Percentiles rank a stretch among this genome's conserved stretches.
Conservation (phyloP, 2,329 filamentous ascomycete genomes). For the Colletotrichum limetticola region DNA sequence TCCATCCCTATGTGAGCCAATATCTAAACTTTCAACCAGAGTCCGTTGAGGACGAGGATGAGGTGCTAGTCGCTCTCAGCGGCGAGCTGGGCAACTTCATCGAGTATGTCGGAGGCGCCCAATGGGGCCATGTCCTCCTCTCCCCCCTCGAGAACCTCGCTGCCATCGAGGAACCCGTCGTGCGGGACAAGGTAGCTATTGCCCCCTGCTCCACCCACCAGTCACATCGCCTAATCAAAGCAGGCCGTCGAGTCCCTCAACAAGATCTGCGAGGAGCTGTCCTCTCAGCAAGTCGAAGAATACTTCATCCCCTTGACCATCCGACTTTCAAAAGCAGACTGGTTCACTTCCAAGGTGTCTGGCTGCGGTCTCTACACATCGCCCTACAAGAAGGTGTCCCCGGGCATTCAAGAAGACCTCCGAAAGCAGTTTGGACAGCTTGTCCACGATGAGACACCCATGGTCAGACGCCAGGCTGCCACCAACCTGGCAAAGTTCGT, state of each 20-base stretch:
- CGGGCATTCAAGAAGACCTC: conserved; percentile 88
- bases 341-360: conserved; percentile 99
- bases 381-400: conserved; percentile 91
- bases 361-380: conserved; percentile 94
- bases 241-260: conserved; percentile 99
- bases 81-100: conserved; percentile 97
- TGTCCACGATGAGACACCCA: conserved; percentile 98
- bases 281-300: conserved; percentile 92
- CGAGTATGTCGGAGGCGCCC: conserved; percentile 95
- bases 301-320: conserved; percentile 96
- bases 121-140: conserved; percentile 94
- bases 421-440: conserved; percentile 91
- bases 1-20: conserved; percentile 17
- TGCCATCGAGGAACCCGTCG: conserved; percentile 97
- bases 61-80: conserved; percentile 95
- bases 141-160: conserved; percentile 98
- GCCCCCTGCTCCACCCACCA: conserved; percentile 9
- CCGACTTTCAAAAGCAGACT: conserved; percentile 98
- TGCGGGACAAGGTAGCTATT: conserved; percentile 87
- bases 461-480: conserved; percentile 96
- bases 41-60: conserved; percentile 98
- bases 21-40: conserved; percentile 65
- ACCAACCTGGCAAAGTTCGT: conserved; percentile 98
- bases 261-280: conserved; percentile 96
- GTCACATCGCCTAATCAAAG: conserved; percentile 31